A percentile compares a stretch with the other conserved stretches of the same genome.
Evolutionary conservation across 2,329 filamentous ascomycete species (phyloP).

Genomic region (Chlorencoelia australis): DNA sequence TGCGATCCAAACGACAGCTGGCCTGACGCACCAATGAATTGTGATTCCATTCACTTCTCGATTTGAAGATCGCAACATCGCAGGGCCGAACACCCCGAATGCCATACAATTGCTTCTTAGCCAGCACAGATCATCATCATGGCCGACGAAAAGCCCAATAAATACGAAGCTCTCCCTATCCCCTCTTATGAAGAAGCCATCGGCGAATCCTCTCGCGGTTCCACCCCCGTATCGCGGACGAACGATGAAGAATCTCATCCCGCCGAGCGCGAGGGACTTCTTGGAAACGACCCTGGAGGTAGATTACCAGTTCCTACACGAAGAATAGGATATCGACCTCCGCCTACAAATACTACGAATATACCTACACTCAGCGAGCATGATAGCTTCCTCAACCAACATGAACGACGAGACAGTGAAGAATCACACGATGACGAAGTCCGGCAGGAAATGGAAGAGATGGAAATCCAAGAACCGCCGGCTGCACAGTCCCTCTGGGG

Average conservation of each 20-base stretch:
- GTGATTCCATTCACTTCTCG: too few species aligned
- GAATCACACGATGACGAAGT: conserved; percentile 46
- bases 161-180: conserved; percentile 58
- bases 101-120: too few species aligned
- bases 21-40: conserved; percentile 14
- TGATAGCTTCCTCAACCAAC: conserved; percentile 39
- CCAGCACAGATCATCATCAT: conserved; percentile 20
- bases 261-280: conserved; percentile 67
- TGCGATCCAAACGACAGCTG: conserved; percentile 19
- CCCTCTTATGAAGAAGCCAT: conserved; percentile 77
- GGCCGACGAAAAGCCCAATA: conserved; percentile 42
- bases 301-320: conserved; percentile 32
- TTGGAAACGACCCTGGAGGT: conserved; percentile 41
- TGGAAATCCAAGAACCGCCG: conserved; percentile 70
- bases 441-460: conserved; percentile 76
- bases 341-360: conserved; percentile 69
- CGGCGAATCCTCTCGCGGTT: conserved; percentile 49
- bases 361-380: conserved; percentile 26
- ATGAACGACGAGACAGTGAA: conserved; percentile 40
- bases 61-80: too few species aligned
- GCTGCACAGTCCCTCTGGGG: conserved; percentile 28
- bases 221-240: conserved; percentile 50
- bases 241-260: conserved; percentile 53
- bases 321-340: conserved; percentile 58
- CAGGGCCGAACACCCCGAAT: too few species aligned